These are phyloP conservation scores for Amyloporia xantha DNA, from an alignment of 768 basidiomycete genomes.

Conservation along the genomic window DNA sequence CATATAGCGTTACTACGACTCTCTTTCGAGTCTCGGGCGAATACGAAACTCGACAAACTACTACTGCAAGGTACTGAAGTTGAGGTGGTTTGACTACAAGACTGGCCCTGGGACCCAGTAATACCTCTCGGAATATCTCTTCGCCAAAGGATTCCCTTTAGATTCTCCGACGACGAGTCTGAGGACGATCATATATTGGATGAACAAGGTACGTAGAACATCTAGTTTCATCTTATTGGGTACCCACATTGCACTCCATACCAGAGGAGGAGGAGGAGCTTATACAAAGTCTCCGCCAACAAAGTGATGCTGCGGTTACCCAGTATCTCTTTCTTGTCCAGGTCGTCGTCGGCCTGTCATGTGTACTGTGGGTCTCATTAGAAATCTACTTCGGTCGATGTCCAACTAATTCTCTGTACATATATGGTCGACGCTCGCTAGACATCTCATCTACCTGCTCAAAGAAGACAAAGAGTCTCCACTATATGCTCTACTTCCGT, in stretches of 20 bases:
- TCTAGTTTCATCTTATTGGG: background rate
- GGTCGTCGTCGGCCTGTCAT: constrained; percentile 15
- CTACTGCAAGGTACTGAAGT: no score
- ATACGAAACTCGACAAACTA: no score
- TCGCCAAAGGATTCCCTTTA: constrained; percentile 16
- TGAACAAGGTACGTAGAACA: constrained; percentile 19
- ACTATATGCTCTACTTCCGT: constrained; percentile 13
- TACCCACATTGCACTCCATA: background rate
- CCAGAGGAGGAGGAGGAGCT: constrained; percentile 24
- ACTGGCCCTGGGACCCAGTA: no score
- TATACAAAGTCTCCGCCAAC: constrained; percentile 16
- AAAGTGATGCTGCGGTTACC: constrained; percentile 11
- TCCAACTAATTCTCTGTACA: no score
- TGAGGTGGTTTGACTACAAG: no score
- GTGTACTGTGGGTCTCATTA: constrained; percentile 17
- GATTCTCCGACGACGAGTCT: constrained; percentile 13
- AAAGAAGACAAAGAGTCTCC: constrained; percentile 15
- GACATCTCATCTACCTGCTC: constrained; percentile 17
- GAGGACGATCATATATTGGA: constrained; percentile 18
- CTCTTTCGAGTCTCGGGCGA: no score
- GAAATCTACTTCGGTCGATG: no score
- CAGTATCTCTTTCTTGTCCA: constrained; percentile 14
- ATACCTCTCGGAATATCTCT: background rate
- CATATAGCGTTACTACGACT: no score
- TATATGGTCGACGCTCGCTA: background rate